Base-by-base conservation (phyloP, 1,284 basidiomycete genomes). In the Blastosporella zonata region DNA sequence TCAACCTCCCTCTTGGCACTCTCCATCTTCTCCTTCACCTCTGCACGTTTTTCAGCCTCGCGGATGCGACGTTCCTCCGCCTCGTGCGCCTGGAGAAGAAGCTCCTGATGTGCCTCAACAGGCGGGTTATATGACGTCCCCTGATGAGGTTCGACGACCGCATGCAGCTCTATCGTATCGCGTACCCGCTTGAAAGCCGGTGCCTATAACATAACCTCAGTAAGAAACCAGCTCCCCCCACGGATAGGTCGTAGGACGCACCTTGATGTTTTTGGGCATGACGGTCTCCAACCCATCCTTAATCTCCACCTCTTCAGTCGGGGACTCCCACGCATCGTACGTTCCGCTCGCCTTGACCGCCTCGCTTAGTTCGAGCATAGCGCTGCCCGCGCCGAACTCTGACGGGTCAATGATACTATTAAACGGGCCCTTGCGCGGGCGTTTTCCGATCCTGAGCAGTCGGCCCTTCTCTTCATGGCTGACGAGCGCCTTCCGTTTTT, bases 111-210 rank as follows among this genome's bases (percentile, higher is more conserved):
- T 0, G 86, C 81, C 7, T 80, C 76, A 12, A 79, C 82, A 0
- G 84, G 81, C 0, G 96, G 96, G 66, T 98, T 98, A 69, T 99
- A 98, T n/a, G 92, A 95, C 5, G 86, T 80, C 15, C 96, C 96
- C 22, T 85, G 83, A 56, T 92, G 90, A 0, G 96, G 96, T 5
- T 81, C 67, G 1, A 78, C 67, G 1, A 95, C 78, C 0, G 90
- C 86, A 3, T 86, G 79, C 0, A 85, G 55, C 6, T 74, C 67
- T 46, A 89, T 90, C 18, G 66, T 47, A 13, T 77, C 72, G 37
- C 76, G 75, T 0, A 77, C 76, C 51, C 79, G 72, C 20, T 66
- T 63, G 3, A 70, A 59, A 0, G 66, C 60, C n/a, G 79, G 85
- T 48, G 71, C 69, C 81, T 84, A 47, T 22, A 43, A 46, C 43